A percentile compares a stretch with the other conserved stretches of the same genome.
Conservation (phyloP, 2,329 filamentous ascomycete species). For the Ophiocordyceps camponoti-saundersi region DNA sequence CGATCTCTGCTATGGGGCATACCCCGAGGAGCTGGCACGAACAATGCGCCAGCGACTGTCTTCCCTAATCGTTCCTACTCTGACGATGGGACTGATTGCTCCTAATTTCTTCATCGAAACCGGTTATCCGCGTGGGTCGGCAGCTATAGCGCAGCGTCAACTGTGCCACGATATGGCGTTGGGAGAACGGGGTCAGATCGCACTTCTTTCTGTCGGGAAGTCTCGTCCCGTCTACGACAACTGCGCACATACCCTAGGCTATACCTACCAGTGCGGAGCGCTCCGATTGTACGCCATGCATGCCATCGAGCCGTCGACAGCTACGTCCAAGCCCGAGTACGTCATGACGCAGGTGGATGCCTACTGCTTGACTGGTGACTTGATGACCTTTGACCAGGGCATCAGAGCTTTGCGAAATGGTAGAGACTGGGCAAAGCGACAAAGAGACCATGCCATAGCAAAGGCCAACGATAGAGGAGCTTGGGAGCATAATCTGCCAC, state of each 20-base stretch:
- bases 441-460: background rate
- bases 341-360: background rate
- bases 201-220: background rate
- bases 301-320: background rate
- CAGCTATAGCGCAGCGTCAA: background rate
- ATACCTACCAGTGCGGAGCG: background rate
- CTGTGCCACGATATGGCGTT: background rate
- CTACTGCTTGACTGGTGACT: background rate
- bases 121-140: background rate
- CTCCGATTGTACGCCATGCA: background rate
- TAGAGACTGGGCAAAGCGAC: background rate
- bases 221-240: background rate
- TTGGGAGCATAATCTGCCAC: too few relatives aligned
- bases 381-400: background rate
- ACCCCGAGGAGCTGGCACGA: conserved; percentile 9
- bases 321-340: background rate
- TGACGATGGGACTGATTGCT: background rate
- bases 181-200: background rate
- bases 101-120: background rate
- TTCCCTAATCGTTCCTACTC: background rate
- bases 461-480: background rate
- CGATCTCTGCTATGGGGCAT: conserved; percentile 16
- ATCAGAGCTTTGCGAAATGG: background rate
- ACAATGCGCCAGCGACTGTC: conserved; percentile 7
- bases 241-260: background rate